phyloP scores from a whole-genome alignment of 192 early-diverging fungal genomes.

The Entomortierella lignicola region DNA sequence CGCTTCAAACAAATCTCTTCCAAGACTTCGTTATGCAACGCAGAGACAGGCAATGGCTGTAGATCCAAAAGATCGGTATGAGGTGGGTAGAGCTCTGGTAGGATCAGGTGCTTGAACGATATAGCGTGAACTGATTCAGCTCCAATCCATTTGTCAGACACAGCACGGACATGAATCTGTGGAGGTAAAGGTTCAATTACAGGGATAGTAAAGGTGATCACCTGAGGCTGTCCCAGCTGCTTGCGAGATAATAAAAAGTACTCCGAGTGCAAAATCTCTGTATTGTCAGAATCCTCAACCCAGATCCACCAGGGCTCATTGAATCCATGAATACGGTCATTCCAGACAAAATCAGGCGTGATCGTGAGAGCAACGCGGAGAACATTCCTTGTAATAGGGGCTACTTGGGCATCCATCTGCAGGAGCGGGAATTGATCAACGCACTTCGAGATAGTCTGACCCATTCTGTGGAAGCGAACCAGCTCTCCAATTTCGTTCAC shows the following conservation, averaged over 20 bases:
- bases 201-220: slow-evolving; percentile 89
- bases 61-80: slow-evolving; percentile 94
- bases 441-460: slow-evolving; percentile 74
- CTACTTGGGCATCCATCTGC: slow-evolving; percentile 81
- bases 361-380: slow-evolving; percentile 85
- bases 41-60: slow-evolving; percentile 90
- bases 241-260: slow-evolving; percentile 84
- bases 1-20: slow-evolving; percentile 87
- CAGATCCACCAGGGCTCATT: slow-evolving; percentile 96
- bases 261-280: slow-evolving; percentile 93
- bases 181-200: slow-evolving; percentile 91
- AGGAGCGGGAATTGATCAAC: slow-evolving; percentile 90
- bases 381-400: slow-evolving; percentile 94
- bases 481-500: slow-evolving; percentile 87
- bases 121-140: slow-evolving; percentile 87
- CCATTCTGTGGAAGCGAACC: slow-evolving; percentile 85
- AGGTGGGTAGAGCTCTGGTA: slow-evolving; percentile 86
- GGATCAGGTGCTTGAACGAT: slow-evolving; percentile 91
- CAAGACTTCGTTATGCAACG: slow-evolving; percentile 81
- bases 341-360: slow-evolving; percentile 93
- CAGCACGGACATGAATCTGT: slow-evolving; percentile 92
- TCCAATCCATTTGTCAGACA: slow-evolving; percentile 97
- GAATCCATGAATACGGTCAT: slow-evolving; percentile 90
- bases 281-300: slow-evolving; percentile 92
- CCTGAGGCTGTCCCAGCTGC: slow-evolving; percentile 73